Percentiles rank a stretch among this genome's conserved stretches.
Evolutionary conservation across 306 rosid genomes (phyloP).

Genomic region (Cucurbita moschata): DNA sequence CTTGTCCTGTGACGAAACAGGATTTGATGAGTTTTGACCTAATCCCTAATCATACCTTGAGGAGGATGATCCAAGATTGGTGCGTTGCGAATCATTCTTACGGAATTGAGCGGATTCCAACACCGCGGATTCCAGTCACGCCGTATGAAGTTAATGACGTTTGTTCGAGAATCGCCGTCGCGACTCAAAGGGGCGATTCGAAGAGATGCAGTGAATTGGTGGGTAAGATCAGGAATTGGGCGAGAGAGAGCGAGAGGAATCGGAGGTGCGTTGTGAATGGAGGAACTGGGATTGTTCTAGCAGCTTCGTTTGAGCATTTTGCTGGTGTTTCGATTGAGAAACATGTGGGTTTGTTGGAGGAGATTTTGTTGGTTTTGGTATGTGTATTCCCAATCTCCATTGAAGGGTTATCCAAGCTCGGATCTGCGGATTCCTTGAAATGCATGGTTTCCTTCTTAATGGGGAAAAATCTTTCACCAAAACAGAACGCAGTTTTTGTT

Average conservation of each 20-base stretch:
- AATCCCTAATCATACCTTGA: conserved; percentile 60
- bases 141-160: conserved; percentile 28
- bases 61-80: conserved; percentile 79
- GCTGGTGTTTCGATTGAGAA: conserved; percentile 23
- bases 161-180: conserved; percentile 21
- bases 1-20: conserved; percentile 61
- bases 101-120: conserved; percentile 77
- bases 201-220: conserved; percentile 31
- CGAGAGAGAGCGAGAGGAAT: conserved; percentile 72
- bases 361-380: conserved; percentile 35
- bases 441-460: conserved; percentile 34
- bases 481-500: conserved; percentile 41
- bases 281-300: conserved; percentile 25
- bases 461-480: conserved; percentile 34
- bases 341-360: conserved; percentile 23
- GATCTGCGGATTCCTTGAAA: conserved; percentile 25
- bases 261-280: conserved; percentile 30
- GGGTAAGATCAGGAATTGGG: conserved; percentile 51
- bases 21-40: conserved; percentile 27
- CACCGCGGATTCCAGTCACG: conserved; percentile 54
- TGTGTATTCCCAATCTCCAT: conserved; percentile 34
- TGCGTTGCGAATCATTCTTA: conserved; percentile 47
- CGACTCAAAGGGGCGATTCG: conserved; percentile 21
- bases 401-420: conserved; percentile 30
- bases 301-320: conserved; percentile 33